These are phyloP conservation scores for Aspergillus costaricaensis DNA, from an alignment of 2,329 filamentous ascomycete species.

Conservation along the genomic window DNA sequence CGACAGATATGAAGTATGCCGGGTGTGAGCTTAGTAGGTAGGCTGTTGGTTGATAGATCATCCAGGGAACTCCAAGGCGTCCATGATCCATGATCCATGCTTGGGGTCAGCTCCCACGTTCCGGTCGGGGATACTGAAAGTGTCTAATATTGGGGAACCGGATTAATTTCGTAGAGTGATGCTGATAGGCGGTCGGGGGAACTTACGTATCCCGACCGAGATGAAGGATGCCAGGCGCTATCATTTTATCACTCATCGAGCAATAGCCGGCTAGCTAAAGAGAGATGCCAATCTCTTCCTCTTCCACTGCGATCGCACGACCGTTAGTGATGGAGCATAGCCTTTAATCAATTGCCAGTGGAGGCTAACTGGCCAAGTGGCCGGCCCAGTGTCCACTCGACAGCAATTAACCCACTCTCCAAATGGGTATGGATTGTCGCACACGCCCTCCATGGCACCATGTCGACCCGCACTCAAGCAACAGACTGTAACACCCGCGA, in stretches of 20 bases:
- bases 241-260: background rate
- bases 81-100: constrained; percentile 1
- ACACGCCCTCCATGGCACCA: constrained; percentile 3
- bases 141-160: background rate
- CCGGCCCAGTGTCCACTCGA: background rate
- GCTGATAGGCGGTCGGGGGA: background rate
- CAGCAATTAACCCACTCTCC: background rate
- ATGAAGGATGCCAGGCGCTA: background rate
- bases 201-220: background rate
- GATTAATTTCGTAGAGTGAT: background rate
- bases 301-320: background rate
- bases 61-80: background rate
- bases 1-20: too few species aligned
- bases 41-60: background rate
- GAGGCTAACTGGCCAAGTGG: background rate
- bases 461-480: constrained; percentile 2
- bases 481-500: background rate
- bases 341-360: background rate
- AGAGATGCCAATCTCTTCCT: background rate
- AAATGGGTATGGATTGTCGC: constrained; percentile 1
- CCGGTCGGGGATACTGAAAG: background rate
- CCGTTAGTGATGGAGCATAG: background rate
- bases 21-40: background rate
- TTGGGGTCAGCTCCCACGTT: constrained; percentile 1
- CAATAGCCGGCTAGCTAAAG: background rate